phyloP scores from a whole-genome alignment of 345 rosid genomes.

The Alliaria petiolata region DNA sequence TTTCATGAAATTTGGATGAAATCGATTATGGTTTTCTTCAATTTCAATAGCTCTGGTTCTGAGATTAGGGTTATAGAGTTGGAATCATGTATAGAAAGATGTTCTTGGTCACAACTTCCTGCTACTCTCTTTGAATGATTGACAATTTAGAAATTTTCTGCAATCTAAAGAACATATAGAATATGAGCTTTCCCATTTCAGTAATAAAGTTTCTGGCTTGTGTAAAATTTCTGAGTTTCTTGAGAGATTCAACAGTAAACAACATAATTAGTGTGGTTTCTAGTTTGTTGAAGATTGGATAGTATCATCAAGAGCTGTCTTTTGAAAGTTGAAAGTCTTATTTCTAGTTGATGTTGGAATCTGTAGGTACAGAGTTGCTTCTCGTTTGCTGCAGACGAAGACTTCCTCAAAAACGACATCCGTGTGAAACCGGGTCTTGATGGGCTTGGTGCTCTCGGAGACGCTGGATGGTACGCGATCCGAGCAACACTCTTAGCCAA shows the following conservation, averaged over 20 bases:
- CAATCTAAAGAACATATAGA: neutral
- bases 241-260: neutral
- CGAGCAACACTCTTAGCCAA: constrained; percentile 59
- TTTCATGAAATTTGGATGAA: neutral
- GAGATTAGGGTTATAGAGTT: no score
- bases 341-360: neutral
- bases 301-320: neutral
- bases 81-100: no score
- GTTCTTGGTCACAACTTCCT: no score
- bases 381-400: constrained; percentile 45
- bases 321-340: neutral
- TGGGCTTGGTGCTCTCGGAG: constrained; percentile 87
- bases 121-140: no score
- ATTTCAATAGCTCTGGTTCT: no score
- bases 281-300: neutral
- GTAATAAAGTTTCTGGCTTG: neutral
- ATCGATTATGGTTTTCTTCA: neutral
- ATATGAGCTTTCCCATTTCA: neutral
- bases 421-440: constrained; percentile 91
- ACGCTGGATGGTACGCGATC: constrained; percentile 81
- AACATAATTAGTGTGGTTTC: neutral
- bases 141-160: no score
- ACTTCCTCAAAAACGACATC: constrained; percentile 68
- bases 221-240: neutral
- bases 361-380: constrained; percentile 61